Percentiles rank a stretch among this genome's conserved stretches.
These are phyloP conservation scores for Aspergillus udagawae DNA, from an alignment of 2,329 filamentous ascomycete species.

Conservation along the genomic window DNA sequence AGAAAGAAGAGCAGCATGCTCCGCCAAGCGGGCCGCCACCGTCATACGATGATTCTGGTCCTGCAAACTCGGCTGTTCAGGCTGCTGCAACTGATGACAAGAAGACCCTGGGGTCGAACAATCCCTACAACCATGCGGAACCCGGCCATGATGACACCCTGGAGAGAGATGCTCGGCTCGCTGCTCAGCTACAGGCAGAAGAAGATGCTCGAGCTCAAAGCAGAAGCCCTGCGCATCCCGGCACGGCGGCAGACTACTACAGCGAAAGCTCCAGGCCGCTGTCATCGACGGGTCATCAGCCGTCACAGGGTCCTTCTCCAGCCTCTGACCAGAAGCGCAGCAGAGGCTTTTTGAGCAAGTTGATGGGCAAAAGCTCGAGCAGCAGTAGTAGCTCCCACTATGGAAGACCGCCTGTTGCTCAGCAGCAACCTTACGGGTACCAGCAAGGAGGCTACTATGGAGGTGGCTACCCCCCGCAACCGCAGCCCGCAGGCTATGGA, in stretches of 20 bases:
- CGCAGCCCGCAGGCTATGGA: constrained; percentile 28
- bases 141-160: constrained; percentile 28
- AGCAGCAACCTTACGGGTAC: constrained; percentile 25
- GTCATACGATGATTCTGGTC: constrained; percentile 57
- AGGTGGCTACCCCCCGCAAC: constrained; percentile 27
- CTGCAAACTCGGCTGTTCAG: constrained; percentile 40
- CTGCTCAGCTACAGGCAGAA: constrained; percentile 75
- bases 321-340: constrained; percentile 36
- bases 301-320: constrained; percentile 1
- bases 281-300: constrained; percentile 6
- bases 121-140: constrained; percentile 57
- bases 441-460: constrained; percentile 25
- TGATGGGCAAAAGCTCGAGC: constrained; percentile 45
- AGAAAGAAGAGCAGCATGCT: constrained; percentile 34
- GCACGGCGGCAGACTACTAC: constrained; percentile 50
- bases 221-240: constrained; percentile 17
- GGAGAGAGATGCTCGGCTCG: constrained; percentile 68
- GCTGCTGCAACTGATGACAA: constrained; percentile 41
- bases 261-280: constrained; percentile 16
- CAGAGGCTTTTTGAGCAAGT: constrained; percentile 49
- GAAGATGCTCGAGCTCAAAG: constrained; percentile 62
- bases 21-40: constrained; percentile 44
- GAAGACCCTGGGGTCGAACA: constrained; percentile 58
- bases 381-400: constrained; percentile 16
- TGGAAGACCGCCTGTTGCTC: constrained; percentile 15